Base-by-base conservation (phyloP, 2,329 filamentous ascomycete genomes). In the Fusarium armeniacum region DNA sequence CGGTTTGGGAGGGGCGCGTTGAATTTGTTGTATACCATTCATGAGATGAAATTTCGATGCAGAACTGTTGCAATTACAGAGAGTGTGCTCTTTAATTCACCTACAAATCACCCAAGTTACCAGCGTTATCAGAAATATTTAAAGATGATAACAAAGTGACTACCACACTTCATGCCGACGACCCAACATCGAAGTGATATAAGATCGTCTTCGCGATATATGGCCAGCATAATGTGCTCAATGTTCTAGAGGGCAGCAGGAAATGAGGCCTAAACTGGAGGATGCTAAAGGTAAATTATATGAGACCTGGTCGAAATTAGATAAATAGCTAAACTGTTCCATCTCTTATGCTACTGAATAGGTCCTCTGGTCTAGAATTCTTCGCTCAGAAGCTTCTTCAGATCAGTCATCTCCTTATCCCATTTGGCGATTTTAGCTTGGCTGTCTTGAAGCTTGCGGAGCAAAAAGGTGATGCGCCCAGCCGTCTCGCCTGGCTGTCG, bases 381-480 rank as follows among this genome's bases (percentile, higher is more conserved):
- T 58, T 80, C 75, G 32, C 71, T 76, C 51, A 81, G 52, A 59
- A 93, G 81, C 83, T 91, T 92, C 84, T 95, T 95, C 81, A 97
- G 79, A 41, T 67, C 81, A 3, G 80, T 87, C 79, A 91, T 93
- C 77, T 97, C 90, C 72, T 79, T 83, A 80, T 98, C 94, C 77
- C 90, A 92, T 55, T 81, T 84, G 72, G 89, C 85, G 63, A 98
- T 89, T 83, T 91, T 95, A 54, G 78, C 79, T 82, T 98, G 94
- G 65, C 91, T 90, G n/a, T 78, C 82, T 71, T 89, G 85, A 64
- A 97, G 80, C 82, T 97, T 97, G 1, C 77, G 79, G 47, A 97
- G 78, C 69, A 98, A 81, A 81, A 93, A 98, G 59, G 86, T 82
- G 4, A 93, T 85, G 35, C 95, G 83, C 1, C 87, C 85, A 1